Evolutionary conservation across 2,329 filamentous ascomycete species (phyloP), one percentile per base, ranked within the genome.

Genomic region (Akanthomyces dipterigenus): DNA sequence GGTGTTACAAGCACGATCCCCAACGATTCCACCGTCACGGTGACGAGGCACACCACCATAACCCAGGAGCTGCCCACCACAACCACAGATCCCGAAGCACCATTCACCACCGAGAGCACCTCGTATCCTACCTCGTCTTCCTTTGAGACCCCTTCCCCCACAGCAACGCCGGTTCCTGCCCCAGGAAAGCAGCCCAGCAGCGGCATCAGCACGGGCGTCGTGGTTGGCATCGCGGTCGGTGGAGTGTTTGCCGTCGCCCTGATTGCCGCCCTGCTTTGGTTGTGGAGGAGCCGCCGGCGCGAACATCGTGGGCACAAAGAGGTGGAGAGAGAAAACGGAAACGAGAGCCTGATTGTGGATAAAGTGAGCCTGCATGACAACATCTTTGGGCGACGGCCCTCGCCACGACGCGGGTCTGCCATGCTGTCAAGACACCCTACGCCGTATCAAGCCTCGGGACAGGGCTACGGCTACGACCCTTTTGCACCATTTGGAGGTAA

Each of bases 401-500:
- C 31, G 7, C 31, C 7, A 34, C 31, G 31, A 34, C 58, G 50
- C 5, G 22, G 12, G 49, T 55, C 58, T 18, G 42, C 58, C 31
- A 42, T 34, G 20, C 50, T 55, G 5, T 50, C 58, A 7, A 24
- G 22, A 18, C 58, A 61, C 20, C 50, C 58, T 14, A 49, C 58
- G 11, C 58, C 58, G 22, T 43, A 40, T 12, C 40, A 60, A n/a
- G 58, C 42, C 5, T 38, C 57, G 5, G 22, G 18, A 3, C 40
- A n/a, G 12, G 50, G 58, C 8, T 61, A 61, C 42, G 50, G 58
- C 9, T 55, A 61, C 48, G 76, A 78, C 56, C 72, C 77, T 2
- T 78, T 80, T 66, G 76, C 75, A 1, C 72, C 75, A 12, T 79
- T 79, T 69, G 76, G 77, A 71, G 78, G 78, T 79, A 34, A 34